These are phyloP conservation scores for Crepidotus variabilis DNA, from an alignment of 768 basidiomycete species.

Conservation along the genomic window DNA sequence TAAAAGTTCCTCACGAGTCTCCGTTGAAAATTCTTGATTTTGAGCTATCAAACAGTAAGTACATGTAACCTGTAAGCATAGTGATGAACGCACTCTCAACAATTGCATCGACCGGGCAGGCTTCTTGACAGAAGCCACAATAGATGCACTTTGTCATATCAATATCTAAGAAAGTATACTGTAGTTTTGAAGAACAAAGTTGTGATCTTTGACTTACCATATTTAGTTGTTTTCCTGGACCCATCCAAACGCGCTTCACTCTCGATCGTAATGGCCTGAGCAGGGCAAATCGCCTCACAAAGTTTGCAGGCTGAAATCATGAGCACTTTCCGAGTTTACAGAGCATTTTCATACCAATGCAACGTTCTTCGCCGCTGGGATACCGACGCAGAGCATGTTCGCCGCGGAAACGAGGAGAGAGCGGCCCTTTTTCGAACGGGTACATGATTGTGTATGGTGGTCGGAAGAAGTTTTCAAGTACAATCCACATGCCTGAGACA, in stretches of 20 bases:
- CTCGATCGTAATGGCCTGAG: constrained; percentile 99
- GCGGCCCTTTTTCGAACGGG: constrained; percentile 96
- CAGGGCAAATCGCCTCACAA: constrained; percentile 98
- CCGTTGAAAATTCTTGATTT: constrained; percentile 97
- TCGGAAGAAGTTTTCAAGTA: constrained; percentile 86
- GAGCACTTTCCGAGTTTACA: neutral
- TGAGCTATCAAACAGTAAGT: constrained; percentile 54
- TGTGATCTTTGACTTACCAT: constrained; percentile 53
- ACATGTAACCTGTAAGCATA: constrained; percentile 2
- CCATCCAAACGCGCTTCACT: constrained; percentile 95
- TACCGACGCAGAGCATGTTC: constrained; percentile 97
- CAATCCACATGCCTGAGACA: constrained; percentile 92
- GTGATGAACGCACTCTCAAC: constrained; percentile 78
- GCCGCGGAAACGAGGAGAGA: constrained; percentile 96
- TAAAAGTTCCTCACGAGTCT: constrained; percentile 95
- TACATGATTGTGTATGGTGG: constrained; percentile 99
- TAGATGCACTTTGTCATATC: constrained; percentile 99
- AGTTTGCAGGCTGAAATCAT: constrained; percentile 83
- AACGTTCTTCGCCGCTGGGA: constrained; percentile 96
- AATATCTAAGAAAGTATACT: constrained; percentile 57
- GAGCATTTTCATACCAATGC: constrained; percentile 72
- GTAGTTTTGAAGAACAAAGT: constrained; percentile 4
- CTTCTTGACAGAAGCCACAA: constrained; percentile 99
- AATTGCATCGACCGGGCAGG: constrained; percentile 98
- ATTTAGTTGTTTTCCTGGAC: constrained; percentile 95